Base-by-base conservation (phyloP, 2,329 filamentous ascomycete genomes). In the Macrophomina pseudophaseolina region DNA sequence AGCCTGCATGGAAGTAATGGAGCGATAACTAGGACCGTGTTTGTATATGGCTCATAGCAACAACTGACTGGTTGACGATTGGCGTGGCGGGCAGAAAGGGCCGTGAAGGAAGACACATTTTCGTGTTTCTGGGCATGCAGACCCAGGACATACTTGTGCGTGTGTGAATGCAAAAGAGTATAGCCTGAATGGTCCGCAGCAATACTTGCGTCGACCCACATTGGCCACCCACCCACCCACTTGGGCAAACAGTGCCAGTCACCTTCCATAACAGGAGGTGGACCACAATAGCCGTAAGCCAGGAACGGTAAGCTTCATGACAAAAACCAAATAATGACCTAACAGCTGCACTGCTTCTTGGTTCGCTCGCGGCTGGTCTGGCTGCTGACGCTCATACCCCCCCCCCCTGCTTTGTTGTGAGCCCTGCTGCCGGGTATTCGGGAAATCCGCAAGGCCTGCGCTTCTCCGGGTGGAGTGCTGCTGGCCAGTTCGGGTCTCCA, bases 101-200 rank as follows among this genome's bases (percentile, higher is more conserved):
- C n/a, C n/a, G 11, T 35, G 32, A 62, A 49, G 58, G 49, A 62
- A 38, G 30, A 42, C n/a, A 23, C 42, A 62, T n/a, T 35, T 38
- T 62, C 12, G 32, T 18, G 52, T 18, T 11, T 51, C 32, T 35
- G 42, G 44, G 28, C 44, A 49, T 60, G 38, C 30, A 23, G 40
- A 14, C 56, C 33, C 33, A 11, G 18, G 28, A 23, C 35, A 42
- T 14, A 35, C 30, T 14, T 12, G 16, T 23, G 28, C 4, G n/a
- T 23, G 58, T 44, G 33, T 40, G 28, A 46, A 12, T 23, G 18
- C 58, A 28, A 7, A 32, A 4, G n/a, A n/a, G 30, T 62, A 62
- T 49, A 62, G 58, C 42, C 58, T 62, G 58, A 62, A 62, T 49
- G 38, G 44, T 62, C 46, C 58, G 58, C 58, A 62, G 58, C 58